Percentiles rank a stretch among this genome's conserved stretches.
Conservation (phyloP, 2,329 filamentous ascomycete genomes). For the Trichoderma afroharzianum region DNA sequence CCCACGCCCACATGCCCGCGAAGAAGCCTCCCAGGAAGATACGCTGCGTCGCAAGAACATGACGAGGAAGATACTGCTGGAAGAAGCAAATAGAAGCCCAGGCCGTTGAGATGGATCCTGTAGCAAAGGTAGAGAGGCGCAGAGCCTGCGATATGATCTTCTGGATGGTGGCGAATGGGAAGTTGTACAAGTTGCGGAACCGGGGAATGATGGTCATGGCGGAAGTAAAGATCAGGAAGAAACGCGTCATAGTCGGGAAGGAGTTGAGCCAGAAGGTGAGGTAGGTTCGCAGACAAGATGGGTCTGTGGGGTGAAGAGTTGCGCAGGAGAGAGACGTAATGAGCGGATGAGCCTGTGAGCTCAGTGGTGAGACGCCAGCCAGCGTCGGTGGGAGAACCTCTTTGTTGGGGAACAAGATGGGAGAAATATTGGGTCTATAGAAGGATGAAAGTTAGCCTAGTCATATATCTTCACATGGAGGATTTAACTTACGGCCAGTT, state of each 20-base stretch:
- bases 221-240: constrained; percentile 73
- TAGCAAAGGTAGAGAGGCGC: constrained; percentile 68
- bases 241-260: constrained; percentile 73
- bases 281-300: constrained; percentile 83
- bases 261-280: constrained; percentile 82
- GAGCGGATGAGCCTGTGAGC: constrained; percentile 79
- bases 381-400: constrained; percentile 64
- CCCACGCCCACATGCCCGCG: constrained; percentile 79
- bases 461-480: not conserved
- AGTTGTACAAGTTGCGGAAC: constrained; percentile 64
- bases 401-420: constrained; percentile 77
- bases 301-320: constrained; percentile 79
- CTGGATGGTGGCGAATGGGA: constrained; percentile 65
- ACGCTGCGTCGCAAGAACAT: constrained; percentile 72
- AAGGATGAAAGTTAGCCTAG: not conserved
- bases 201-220: constrained; percentile 63
- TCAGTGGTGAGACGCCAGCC: constrained; percentile 69
- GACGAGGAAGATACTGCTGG: constrained; percentile 71
- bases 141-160: constrained; percentile 65
- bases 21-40: constrained; percentile 88
- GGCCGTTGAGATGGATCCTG: constrained; percentile 76
- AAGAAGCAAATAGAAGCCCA: constrained; percentile 93
- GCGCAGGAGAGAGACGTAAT: constrained; percentile 86
- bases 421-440: constrained; percentile 69
- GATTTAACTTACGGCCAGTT: constrained; percentile 69